These are phyloP conservation scores for Chaetomium fimeti DNA, from an alignment of 495 filamentous ascomycete genomes.

Conservation along the genomic window DNA sequence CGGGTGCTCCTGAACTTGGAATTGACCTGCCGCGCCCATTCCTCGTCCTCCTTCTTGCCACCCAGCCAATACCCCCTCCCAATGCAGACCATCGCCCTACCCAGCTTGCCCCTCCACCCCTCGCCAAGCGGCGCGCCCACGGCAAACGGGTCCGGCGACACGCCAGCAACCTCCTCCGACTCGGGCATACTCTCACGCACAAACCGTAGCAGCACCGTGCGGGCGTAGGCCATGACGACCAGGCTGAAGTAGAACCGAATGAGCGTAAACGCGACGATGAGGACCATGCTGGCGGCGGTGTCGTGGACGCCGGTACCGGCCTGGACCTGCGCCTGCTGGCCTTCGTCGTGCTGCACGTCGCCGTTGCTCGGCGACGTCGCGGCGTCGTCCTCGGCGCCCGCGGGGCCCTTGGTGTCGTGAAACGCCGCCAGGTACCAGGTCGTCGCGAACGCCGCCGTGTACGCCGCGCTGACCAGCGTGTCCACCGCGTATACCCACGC, in stretches of 20 bases:
- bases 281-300: constrained; percentile 68
- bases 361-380: constrained; percentile 29
- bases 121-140: constrained; percentile 63
- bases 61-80: constrained; percentile 76
- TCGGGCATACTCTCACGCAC: constrained; percentile 47
- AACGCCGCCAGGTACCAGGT: constrained; percentile 77
- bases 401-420: constrained; percentile 26
- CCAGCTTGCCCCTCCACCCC: constrained; percentile 73
- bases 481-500: constrained; percentile 81
- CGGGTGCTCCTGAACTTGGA: constrained; percentile 52
- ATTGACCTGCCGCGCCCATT: constrained; percentile 60
- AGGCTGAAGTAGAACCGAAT: constrained; percentile 75
- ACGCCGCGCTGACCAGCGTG: constrained; percentile 69
- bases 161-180: constrained; percentile 38
- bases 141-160: constrained; percentile 70
- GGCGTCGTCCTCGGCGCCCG: constrained; percentile 22
- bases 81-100: constrained; percentile 67
- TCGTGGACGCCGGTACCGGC: constrained; percentile 60
- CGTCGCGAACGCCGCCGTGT: constrained; percentile 74
- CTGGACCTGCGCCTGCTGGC: constrained; percentile 13
- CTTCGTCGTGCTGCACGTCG: constrained; percentile 9
- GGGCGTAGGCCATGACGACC: constrained; percentile 75
- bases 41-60: constrained; percentile 45
- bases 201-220: constrained; percentile 63
- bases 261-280: constrained; percentile 68